phyloP scores from a whole-genome alignment of 768 basidiomycete genomes.

The Zangia roseola region DNA sequence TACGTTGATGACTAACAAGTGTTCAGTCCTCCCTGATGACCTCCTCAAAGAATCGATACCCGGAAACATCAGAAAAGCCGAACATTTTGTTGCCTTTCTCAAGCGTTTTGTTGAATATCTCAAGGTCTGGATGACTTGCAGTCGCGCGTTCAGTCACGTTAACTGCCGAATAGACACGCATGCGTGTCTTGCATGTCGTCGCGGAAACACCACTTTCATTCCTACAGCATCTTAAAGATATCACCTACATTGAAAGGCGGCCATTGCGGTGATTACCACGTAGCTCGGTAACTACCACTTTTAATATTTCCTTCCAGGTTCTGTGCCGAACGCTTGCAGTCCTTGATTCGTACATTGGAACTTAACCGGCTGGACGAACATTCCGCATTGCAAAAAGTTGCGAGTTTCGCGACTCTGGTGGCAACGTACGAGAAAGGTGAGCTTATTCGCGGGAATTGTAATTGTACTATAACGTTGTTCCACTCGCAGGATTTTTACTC shows the following conservation, averaged over 20 bases:
- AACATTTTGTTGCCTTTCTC: conserved; percentile 97
- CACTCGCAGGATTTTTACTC: conserved; percentile 77
- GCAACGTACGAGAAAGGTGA: conserved; percentile 96
- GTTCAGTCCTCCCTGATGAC: conserved; percentile 88
- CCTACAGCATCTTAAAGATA: conserved; percentile 96
- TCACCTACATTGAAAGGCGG: conserved; percentile 94
- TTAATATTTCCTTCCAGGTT: conserved; percentile 53
- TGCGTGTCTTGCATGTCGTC: conserved; percentile 99
- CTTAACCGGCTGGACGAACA: conserved; percentile 89
- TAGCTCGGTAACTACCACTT: neutral
- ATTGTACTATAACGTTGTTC: neutral
- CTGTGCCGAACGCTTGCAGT: conserved; percentile 94
- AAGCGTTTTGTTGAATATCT: conserved; percentile 99
- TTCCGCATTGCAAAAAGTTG: conserved; percentile 90
- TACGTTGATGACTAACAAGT: neutral
- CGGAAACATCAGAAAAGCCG: conserved; percentile 97
- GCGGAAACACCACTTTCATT: conserved; percentile 98
- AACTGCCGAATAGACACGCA: conserved; percentile 70
- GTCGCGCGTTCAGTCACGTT: conserved; percentile 3
- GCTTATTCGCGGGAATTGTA: neutral
- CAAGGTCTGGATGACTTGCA: conserved; percentile 54
- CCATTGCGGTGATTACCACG: conserved; percentile 71
- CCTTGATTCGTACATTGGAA: conserved; percentile 89
- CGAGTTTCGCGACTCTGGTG: conserved; percentile 92
- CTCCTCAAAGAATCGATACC: conserved; percentile 93